phyloP scores from a whole-genome alignment of 768 basidiomycete genomes.

The Panaeolus cyanescens region DNA sequence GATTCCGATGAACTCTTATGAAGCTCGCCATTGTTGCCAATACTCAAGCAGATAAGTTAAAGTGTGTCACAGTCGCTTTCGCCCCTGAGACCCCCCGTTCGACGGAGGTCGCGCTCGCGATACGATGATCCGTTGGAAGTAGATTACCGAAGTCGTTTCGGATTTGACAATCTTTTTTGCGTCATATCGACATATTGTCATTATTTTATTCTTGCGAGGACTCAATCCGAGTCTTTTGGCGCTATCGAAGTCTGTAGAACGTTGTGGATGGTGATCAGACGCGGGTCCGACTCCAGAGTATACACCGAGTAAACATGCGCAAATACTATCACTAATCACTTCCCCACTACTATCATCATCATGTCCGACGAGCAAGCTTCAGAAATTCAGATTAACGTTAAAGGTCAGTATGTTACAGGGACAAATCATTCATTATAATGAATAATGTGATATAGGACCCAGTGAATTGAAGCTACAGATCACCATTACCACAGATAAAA shows the following conservation, averaged over 20 bases:
- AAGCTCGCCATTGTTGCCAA: too few relatives aligned
- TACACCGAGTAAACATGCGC: constrained; percentile 6
- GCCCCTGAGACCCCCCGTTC: neutral
- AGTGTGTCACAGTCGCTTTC: neutral
- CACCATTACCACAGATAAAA: constrained; percentile 77
- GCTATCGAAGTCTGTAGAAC: neutral
- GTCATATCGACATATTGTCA: neutral
- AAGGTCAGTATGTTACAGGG: constrained; percentile 43
- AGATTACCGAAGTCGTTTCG: neutral
- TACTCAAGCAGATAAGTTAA: too few relatives aligned
- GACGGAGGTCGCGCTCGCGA: neutral
- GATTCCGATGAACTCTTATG: too few relatives aligned
- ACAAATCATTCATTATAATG: neutral
- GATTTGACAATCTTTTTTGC: neutral
- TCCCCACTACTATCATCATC: constrained; percentile 25
- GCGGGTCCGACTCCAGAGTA: neutral
- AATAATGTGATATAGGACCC: constrained; percentile 49
- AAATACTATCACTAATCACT: constrained; percentile 15
- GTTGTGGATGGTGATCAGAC: neutral
- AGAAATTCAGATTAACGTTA: constrained; percentile 70
- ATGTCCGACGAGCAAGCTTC: constrained; percentile 51
- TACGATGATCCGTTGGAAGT: neutral
- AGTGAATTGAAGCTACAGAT: constrained; percentile 93
- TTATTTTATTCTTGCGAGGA: neutral
- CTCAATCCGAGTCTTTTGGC: neutral